Base-by-base conservation (phyloP, 1,139 yeast genomes). In the Lodderomyces jiufengensis region DNA sequence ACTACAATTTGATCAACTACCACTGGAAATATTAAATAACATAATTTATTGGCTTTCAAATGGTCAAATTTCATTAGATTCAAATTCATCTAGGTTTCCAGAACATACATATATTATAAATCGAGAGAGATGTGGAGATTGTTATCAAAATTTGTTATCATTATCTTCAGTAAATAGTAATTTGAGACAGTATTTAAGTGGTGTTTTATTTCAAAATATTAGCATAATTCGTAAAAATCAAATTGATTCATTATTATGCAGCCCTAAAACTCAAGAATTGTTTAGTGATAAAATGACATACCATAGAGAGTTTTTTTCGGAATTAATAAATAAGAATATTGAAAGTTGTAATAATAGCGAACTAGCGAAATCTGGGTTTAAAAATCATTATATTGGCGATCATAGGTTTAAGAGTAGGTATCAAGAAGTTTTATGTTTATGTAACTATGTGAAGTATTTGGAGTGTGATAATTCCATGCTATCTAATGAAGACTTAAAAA, bases 211-310 rank as follows among this genome's bases (percentile, higher is more conserved):
- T 34, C 38, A 38, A 8, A 43, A 41, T 9, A 18, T 56, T 3
- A 63, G 67, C 41, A 41, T 62, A 29, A 45, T 62, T 4, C 39
- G 68, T 23, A 38, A 39, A 22, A 60, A 60, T 40, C 59, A 58
- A 37, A 43, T 58, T n/a, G 68, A 63, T 45, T 51, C 58, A 9
- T 40, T 59, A 10, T 38, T 62, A 29, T 47, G 51, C 1, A 46
- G 43, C 13, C 63, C 66, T 10, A 45, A 41, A 27, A 31, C 47
- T 7, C 49, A 48, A 43, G 52, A 53, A 29, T 27, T 41, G 14
- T 61, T 48, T 39, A 59, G 64, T 24, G 55, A 52, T 34, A 42
- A 38, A 24, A 49, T 45, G 32, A 41, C 37, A n/a, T 53, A 52
- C 36, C 52, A 51, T 23, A 36, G 60, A 21, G 46, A 52, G 28